phyloP scores from a whole-genome alignment of 768 basidiomycete species.

The Boletus sp. region DNA sequence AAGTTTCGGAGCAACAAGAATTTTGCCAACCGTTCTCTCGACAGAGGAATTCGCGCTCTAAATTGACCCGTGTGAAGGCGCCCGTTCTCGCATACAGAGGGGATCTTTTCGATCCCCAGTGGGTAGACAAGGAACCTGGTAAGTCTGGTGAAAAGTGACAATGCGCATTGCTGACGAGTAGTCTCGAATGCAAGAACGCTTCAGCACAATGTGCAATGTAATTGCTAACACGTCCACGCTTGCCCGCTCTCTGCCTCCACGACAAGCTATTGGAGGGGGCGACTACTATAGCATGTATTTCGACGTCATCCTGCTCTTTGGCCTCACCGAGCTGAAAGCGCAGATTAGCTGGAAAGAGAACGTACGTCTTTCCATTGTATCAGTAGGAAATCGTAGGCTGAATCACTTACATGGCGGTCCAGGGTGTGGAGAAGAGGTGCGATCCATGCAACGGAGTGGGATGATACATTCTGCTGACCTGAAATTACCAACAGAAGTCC shows the following conservation, averaged over 20 bases:
- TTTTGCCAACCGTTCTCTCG: no score
- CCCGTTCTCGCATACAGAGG: constrained; percentile 19
- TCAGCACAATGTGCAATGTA: no score
- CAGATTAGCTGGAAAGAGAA: constrained; percentile 42
- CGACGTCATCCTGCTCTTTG: constrained; percentile 40
- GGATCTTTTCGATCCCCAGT: not conserved
- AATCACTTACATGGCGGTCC: not conserved
- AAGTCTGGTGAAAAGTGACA: no score
- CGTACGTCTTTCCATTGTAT: constrained; percentile 3
- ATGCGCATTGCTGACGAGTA: no score
- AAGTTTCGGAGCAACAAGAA: constrained; percentile 20
- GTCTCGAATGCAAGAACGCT: no score
- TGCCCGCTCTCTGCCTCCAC: not conserved
- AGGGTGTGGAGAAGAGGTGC: constrained; percentile 21
- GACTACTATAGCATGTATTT: constrained; percentile 21
- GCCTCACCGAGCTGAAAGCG: constrained; percentile 45
- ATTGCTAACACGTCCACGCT: constrained; percentile 9
- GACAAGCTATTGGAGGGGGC: not conserved
- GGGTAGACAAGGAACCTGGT: constrained; percentile 17
- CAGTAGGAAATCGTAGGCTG: no score
- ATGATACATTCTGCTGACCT: not conserved
- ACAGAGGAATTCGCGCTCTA: not conserved
- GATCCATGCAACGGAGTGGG: not conserved
- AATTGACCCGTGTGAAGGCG: not conserved
- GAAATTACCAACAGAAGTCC: constrained; percentile 11